Percentiles rank a stretch among this genome's conserved stretches.
phyloP scores from a whole-genome alignment of 2,329 filamentous ascomycete genomes.

The Aspergillus caelatus region DNA sequence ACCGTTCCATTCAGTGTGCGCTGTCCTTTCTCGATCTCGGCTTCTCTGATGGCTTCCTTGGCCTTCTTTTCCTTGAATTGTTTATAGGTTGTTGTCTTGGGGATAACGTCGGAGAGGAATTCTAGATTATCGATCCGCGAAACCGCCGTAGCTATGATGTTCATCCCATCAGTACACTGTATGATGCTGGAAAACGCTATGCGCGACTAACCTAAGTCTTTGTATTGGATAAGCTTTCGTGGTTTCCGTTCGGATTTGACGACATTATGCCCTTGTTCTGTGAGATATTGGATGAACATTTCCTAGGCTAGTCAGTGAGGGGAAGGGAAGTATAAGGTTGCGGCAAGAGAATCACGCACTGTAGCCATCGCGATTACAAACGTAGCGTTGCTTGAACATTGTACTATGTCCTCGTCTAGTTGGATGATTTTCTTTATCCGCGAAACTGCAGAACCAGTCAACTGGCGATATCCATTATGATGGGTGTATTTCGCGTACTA shows the following conservation, averaged over 20 bases:
- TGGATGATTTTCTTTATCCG: constrained; percentile 95
- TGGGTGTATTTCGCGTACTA: constrained; percentile 57
- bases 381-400: constrained; percentile 90
- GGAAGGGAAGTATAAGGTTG: neutral
- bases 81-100: constrained; percentile 80
- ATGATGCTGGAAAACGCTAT: neutral
- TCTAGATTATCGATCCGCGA: constrained; percentile 90
- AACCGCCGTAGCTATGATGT: constrained; percentile 72
- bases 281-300: constrained; percentile 92
- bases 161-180: constrained; percentile 12
- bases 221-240: constrained; percentile 91
- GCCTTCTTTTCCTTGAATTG: constrained; percentile 69
- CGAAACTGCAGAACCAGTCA: constrained; percentile 65
- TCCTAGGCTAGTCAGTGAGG: constrained; percentile 58
- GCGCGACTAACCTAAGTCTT: constrained; percentile 72
- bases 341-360: constrained; percentile 49
- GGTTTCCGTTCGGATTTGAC: constrained; percentile 91
- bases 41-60: constrained; percentile 36
- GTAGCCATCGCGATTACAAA: constrained; percentile 93
- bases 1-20: constrained; percentile 38
- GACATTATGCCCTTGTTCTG: constrained; percentile 81
- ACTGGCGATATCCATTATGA: neutral
- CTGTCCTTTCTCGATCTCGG: constrained; percentile 42
- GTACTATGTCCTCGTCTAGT: constrained; percentile 79
- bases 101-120: constrained; percentile 89